Percentiles rank a stretch among this genome's conserved stretches.
phyloP scores from a whole-genome alignment of 2,329 filamentous ascomycete genomes.

The Microascus cirrosus region DNA sequence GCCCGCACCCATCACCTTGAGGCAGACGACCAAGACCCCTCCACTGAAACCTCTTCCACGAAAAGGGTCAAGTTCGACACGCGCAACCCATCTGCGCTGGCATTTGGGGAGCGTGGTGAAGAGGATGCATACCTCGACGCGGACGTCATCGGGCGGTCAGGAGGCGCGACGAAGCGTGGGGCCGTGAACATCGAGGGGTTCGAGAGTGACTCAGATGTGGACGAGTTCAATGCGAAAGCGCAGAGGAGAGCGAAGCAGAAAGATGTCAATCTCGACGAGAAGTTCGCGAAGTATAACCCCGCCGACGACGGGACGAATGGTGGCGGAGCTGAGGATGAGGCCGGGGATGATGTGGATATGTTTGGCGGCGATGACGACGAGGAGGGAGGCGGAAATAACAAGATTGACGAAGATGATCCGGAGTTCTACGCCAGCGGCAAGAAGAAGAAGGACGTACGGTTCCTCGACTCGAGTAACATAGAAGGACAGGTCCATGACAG shows the following conservation, averaged over 20 bases:
- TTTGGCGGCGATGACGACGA: constrained; percentile 43
- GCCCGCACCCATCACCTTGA: constrained; percentile 61
- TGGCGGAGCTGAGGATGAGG: constrained; percentile 24
- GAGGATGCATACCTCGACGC: constrained; percentile 60
- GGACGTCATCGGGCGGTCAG: constrained; percentile 78
- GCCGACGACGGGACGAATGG: constrained; percentile 27
- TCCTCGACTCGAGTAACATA: constrained; percentile 52
- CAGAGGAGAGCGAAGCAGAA: constrained; percentile 37
- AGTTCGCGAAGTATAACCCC: constrained; percentile 43
- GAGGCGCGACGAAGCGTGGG: constrained; percentile 71
- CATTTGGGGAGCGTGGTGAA: constrained; percentile 66
- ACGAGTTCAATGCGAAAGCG: constrained; percentile 71
- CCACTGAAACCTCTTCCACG: constrained; percentile 23
- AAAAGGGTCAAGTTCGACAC: constrained; percentile 91
- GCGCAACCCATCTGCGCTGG: constrained; percentile 86
- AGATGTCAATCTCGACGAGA: constrained; percentile 10
- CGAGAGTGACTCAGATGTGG: constrained; percentile 77
- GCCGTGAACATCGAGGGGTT: constrained; percentile 96
- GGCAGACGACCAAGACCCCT: constrained; percentile 29
- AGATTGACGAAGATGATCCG: constrained; percentile 7
- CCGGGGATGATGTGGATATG: constrained; percentile 70
- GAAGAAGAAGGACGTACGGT: constrained; percentile 51
- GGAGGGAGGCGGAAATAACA: constrained; percentile 12
- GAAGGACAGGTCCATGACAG: constrained; percentile 68
- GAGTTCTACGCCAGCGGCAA: constrained; percentile 32